Evolutionary conservation across 192 early-diverging fungal species (phyloP).

Genomic region (Haplosporangium gracile): DNA sequence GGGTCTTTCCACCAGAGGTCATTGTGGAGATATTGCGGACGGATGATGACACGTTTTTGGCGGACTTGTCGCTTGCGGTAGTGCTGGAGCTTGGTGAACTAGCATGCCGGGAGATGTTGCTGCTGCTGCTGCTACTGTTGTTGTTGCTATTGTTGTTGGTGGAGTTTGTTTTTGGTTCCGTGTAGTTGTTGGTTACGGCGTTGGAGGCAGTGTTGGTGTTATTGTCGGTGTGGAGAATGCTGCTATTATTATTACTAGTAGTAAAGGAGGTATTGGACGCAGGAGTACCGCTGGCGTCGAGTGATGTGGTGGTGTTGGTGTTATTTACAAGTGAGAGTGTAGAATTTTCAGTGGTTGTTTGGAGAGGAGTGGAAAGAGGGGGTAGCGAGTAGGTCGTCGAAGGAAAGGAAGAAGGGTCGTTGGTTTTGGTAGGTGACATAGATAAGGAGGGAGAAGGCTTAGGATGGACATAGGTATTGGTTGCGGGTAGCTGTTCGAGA

Average conservation of each 20-base stretch:
- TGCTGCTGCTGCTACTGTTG: neutral
- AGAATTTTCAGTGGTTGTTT: neutral
- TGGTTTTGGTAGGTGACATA: neutral
- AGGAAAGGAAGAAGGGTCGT: neutral
- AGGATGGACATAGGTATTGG: neutral
- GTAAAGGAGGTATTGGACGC: neutral
- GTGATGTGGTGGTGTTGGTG: slow-evolving; percentile 5
- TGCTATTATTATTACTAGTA: slow-evolving; percentile 12
- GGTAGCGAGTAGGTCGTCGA: neutral
- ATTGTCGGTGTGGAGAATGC: neutral
- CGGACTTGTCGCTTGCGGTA: neutral
- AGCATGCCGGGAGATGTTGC: neutral
- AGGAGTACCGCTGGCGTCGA: neutral
- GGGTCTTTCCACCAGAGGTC: slow-evolving; percentile 18
- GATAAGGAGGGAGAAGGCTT: neutral
- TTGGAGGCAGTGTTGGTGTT: neutral
- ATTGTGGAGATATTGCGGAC: neutral
- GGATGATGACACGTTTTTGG: neutral
- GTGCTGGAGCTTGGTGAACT: neutral
- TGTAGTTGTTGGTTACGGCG: neutral
- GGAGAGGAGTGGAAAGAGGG: neutral
- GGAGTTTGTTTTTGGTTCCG: neutral
- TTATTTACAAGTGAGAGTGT: neutral
- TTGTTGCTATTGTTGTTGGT: neutral
- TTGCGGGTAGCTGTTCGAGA: neutral